Percentiles rank a stretch among this genome's conserved stretches.
phyloP scores from a whole-genome alignment of 768 basidiomycete genomes.

The Amanita phalloides region DNA sequence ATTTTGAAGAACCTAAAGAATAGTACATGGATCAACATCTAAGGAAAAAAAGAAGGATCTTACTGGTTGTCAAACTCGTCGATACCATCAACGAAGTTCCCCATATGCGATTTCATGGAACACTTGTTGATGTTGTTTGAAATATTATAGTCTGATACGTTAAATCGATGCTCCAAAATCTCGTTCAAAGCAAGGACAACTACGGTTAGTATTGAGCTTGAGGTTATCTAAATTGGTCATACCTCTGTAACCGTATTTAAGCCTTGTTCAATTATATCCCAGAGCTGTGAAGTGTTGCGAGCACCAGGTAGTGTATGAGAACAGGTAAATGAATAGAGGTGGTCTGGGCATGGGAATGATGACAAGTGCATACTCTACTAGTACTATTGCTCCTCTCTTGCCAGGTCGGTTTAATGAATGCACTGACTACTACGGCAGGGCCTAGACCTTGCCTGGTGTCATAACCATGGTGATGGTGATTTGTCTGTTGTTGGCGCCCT shows the following conservation, averaged over 20 bases:
- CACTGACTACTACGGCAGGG: too few species aligned
- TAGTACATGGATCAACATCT: not conserved
- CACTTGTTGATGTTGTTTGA: slow-evolving; percentile 18
- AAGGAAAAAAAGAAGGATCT: not conserved
- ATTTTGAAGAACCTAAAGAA: slow-evolving; percentile 49
- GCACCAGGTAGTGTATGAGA: too few species aligned
- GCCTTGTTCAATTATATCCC: slow-evolving; percentile 49
- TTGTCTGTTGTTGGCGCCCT: too few species aligned
- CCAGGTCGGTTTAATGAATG: too few species aligned
- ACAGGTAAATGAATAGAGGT: too few species aligned
- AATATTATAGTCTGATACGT: slow-evolving; percentile 26
- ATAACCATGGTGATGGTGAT: too few species aligned
- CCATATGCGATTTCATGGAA: slow-evolving; percentile 39
- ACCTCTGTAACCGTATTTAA: slow-evolving; percentile 50
- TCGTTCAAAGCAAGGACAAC: slow-evolving; percentile 15
- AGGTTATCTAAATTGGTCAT: slow-evolving; percentile 6
- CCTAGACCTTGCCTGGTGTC: too few species aligned
- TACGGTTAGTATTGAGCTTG: not conserved
- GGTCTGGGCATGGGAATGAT: too few species aligned
- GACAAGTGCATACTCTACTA: too few species aligned
- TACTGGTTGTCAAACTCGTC: slow-evolving; percentile 53
- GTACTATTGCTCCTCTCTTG: too few species aligned
- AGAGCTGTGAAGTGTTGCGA: slow-evolving; percentile 32
- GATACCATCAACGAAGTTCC: slow-evolving; percentile 53
- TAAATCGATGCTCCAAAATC: slow-evolving; percentile 56